Evolutionary conservation across 2,329 filamentous ascomycete species (phyloP).

Genomic region (Colletotrichum destructivum): DNA sequence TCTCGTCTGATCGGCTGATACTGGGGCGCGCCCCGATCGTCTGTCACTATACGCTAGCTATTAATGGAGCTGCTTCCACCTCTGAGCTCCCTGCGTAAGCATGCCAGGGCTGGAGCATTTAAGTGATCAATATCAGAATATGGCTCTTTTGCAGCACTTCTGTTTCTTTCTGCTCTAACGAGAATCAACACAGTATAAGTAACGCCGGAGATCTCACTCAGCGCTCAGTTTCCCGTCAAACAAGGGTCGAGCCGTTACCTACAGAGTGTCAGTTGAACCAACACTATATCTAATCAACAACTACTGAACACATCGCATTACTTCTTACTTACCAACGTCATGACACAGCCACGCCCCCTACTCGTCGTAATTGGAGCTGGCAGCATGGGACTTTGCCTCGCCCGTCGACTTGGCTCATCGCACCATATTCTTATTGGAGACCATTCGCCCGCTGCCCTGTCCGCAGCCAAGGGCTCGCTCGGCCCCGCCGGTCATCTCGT

Average conservation of each 20-base stretch:
- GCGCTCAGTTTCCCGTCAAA: not conserved
- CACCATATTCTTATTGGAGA: conserved; percentile 23
- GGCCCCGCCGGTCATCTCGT: conserved; percentile 5
- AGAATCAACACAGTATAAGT: not conserved
- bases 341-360: not conserved
- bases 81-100: not conserved
- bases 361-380: conserved; percentile 25
- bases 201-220: not conserved
- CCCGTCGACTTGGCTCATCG: conserved; percentile 11
- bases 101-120: not conserved
- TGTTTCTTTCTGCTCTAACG: not conserved
- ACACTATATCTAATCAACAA: not conserved
- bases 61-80: not conserved
- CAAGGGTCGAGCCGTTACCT: not conserved
- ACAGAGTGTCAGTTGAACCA: not conserved
- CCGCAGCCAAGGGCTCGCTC: conserved; percentile 12
- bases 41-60: not conserved
- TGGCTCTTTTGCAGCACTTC: not conserved
- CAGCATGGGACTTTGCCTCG: conserved; percentile 26
- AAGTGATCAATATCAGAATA: not conserved
- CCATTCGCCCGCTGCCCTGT: conserved; percentile 1
- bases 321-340: not conserved
- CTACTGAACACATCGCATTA: not conserved
- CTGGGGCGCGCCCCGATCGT: not conserved
- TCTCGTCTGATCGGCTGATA: not conserved